These are phyloP conservation scores for Clavaria fumosa DNA, from an alignment of 768 basidiomycete species.

Conservation along the genomic window DNA sequence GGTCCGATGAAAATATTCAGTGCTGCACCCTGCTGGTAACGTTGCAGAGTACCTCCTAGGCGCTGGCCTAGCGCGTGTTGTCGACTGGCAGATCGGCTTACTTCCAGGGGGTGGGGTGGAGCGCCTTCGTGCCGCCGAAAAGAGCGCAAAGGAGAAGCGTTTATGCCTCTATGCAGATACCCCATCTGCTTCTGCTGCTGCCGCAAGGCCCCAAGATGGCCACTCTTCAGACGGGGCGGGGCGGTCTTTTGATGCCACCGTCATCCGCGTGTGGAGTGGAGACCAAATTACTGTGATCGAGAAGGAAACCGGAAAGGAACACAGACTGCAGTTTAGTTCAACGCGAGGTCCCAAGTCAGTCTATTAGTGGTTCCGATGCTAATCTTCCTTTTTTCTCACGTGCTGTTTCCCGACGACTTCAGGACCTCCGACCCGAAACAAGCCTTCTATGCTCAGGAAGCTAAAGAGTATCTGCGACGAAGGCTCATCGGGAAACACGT, in stretches of 20 bases:
- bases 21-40: constrained; percentile 86
- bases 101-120: constrained; percentile 82
- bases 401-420: no score
- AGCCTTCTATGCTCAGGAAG: constrained; percentile 80
- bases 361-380: background rate
- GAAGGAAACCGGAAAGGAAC: constrained; percentile 60
- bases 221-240: constrained; percentile 24
- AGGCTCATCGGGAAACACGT: constrained; percentile 83
- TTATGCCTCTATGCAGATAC: constrained; percentile 51
- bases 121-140: constrained; percentile 73
- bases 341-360: constrained; percentile 67
- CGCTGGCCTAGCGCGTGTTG: constrained; percentile 75
- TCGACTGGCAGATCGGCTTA: constrained; percentile 98
- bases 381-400: constrained; percentile 1
- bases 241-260: constrained; percentile 63
- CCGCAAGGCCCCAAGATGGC: constrained; percentile 33
- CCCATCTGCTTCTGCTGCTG: constrained; percentile 22
- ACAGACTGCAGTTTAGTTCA: constrained; percentile 76
- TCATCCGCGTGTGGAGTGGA: constrained; percentile 80
- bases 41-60: constrained; percentile 81
- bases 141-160: constrained; percentile 60
- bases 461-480: constrained; percentile 84
- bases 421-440: constrained; percentile 80
- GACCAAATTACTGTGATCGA: constrained; percentile 78
- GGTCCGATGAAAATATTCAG: constrained; percentile 20